phyloP scores from a whole-genome alignment of 441 rosid species.

The Adansonia gregorii region DNA sequence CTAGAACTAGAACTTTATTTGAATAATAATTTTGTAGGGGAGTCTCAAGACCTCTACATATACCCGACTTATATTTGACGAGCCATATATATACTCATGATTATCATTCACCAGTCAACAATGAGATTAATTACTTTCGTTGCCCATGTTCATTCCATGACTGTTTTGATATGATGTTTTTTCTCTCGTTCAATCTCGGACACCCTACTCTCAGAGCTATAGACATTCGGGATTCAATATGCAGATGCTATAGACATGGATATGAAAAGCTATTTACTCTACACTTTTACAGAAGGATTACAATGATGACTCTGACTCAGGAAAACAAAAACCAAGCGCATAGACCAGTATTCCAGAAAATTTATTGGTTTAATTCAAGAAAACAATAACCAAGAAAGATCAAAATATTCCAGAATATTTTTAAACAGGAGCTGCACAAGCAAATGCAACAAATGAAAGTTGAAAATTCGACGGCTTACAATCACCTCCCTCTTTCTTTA shows the following conservation, averaged over 20 bases:
- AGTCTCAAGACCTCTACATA: not conserved
- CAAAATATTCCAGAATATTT: not conserved
- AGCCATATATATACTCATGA: not conserved
- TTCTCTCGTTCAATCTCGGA: not conserved
- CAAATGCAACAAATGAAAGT: slow-evolving; percentile 21
- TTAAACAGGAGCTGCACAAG: slow-evolving; percentile 24
- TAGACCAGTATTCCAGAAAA: not conserved
- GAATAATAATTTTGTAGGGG: slow-evolving; percentile 15
- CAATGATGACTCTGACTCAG: not conserved
- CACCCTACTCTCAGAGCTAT: not conserved
- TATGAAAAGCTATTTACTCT: not conserved
- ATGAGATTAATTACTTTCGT: not conserved
- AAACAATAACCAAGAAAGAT: slow-evolving; percentile 19
- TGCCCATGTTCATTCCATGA: not conserved
- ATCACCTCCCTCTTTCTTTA: not conserved
- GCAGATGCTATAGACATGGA: not conserved
- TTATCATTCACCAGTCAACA: too few species aligned
- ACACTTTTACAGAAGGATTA: not conserved
- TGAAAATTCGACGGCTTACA: not conserved
- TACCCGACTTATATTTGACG: not conserved
- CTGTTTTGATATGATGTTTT: not conserved
- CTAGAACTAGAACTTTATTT: not conserved
- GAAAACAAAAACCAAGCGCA: slow-evolving; percentile 6
- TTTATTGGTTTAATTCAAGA: not conserved
- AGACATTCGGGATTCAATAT: not conserved